Percentiles rank a stretch among this genome's conserved stretches.
Evolutionary conservation across 2,329 filamentous ascomycete genomes (phyloP).

Genomic region (Phaeosphaeriaceae sp.): DNA sequence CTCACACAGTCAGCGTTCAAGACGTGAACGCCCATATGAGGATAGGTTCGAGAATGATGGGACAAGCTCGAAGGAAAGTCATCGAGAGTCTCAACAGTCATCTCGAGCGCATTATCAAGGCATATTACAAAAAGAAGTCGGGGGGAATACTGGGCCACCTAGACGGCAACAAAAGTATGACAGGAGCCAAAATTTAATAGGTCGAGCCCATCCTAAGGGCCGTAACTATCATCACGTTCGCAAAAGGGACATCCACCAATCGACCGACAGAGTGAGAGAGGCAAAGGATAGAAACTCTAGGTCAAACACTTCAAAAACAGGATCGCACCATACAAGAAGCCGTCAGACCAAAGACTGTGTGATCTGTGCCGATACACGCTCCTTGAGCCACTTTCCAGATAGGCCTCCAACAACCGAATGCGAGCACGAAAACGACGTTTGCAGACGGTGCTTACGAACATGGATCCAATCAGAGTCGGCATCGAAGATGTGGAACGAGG

Average conservation of each 20-base stretch:
- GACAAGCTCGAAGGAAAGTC: background rate
- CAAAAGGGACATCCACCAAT: background rate
- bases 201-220: background rate
- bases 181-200: background rate
- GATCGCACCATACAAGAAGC: background rate
- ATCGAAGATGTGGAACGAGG: constrained; percentile 52
- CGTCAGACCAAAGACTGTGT: constrained; percentile 30
- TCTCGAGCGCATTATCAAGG: background rate
- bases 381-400: constrained; percentile 39
- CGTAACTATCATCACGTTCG: background rate
- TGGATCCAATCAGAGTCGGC: constrained; percentile 50
- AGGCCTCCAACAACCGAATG: constrained; percentile 43
- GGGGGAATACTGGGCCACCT: background rate
- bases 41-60: background rate
- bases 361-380: constrained; percentile 44
- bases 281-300: background rate
- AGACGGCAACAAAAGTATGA: background rate
- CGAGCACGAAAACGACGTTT: constrained; percentile 43
- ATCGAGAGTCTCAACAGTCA: background rate
- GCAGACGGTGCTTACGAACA: constrained; percentile 44
- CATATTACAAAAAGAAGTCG: background rate
- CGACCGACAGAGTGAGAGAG: background rate
- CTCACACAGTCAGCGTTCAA: background rate
- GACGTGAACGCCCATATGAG: background rate
- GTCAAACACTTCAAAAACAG: background rate